These are phyloP conservation scores for Chaetomiaceae sp. DNA, from an alignment of 2,329 filamentous ascomycete genomes.

Conservation along the genomic window DNA sequence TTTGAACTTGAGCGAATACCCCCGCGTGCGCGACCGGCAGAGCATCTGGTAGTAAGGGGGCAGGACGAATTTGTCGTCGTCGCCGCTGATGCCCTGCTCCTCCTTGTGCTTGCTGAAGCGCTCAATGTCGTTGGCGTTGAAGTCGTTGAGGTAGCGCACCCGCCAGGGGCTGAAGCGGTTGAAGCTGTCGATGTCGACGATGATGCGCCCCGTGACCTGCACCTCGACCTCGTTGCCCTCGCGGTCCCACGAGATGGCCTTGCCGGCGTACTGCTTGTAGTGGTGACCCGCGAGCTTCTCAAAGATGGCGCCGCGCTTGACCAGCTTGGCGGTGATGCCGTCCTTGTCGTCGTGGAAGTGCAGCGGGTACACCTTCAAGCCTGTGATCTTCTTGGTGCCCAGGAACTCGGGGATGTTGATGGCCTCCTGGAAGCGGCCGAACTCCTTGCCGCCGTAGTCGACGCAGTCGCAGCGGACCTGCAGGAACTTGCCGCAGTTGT, in stretches of 20 bases:
- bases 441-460: slow-evolving; percentile 45
- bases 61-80: slow-evolving; percentile 24
- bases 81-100: slow-evolving; percentile 18
- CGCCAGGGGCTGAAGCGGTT: slow-evolving; percentile 34
- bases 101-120: slow-evolving; percentile 28
- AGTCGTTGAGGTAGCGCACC: slow-evolving; percentile 31
- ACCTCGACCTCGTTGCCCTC: slow-evolving; percentile 32
- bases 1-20: slow-evolving; percentile 47
- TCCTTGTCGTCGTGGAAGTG: slow-evolving; percentile 40
- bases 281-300: slow-evolving; percentile 43
- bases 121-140: slow-evolving; percentile 33
- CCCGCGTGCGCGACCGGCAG: slow-evolving; percentile 35
- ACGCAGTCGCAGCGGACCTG: slow-evolving; percentile 39
- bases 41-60: slow-evolving; percentile 34
- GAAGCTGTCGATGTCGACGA: slow-evolving; percentile 38
- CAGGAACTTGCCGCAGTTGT: slow-evolving; percentile 37
- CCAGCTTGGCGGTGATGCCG: slow-evolving; percentile 32
- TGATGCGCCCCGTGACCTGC: slow-evolving; percentile 35
- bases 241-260: slow-evolving; percentile 35
- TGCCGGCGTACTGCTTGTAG: slow-evolving; percentile 43
- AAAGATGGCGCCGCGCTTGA: slow-evolving; percentile 41
- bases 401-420: slow-evolving; percentile 39
- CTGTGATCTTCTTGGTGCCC: slow-evolving; percentile 42
- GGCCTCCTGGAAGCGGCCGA: slow-evolving; percentile 37
- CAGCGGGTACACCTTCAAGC: slow-evolving; percentile 42